Evolutionary conservation across 371 early-diverging fungal genomes (phyloP).

Genomic region (Racocetra persica): DNA sequence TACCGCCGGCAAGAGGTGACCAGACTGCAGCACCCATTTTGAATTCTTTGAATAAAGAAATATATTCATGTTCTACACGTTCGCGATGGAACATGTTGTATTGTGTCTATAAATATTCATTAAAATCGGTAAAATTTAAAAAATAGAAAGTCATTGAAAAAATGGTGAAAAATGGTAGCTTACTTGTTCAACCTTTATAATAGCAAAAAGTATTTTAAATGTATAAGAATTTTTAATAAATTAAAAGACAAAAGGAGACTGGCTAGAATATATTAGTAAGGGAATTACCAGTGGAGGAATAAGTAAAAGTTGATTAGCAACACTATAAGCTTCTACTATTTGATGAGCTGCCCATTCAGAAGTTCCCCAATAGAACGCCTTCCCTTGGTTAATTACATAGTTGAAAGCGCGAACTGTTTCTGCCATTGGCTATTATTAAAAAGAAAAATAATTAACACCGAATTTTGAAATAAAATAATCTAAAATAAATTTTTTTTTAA

Average conservation of each 20-base stretch:
- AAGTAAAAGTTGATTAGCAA: conserved; percentile 72
- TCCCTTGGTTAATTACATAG: conserved; percentile 82
- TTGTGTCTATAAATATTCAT: conserved; percentile 65
- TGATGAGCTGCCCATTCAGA: conserved; percentile 84
- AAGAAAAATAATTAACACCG: not conserved
- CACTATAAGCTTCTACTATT: conserved; percentile 77
- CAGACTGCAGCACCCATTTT: conserved; percentile 82
- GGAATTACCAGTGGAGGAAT: conserved; percentile 67
- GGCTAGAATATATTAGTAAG: not conserved
- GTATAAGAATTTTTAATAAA: not conserved
- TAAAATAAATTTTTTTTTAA: not conserved
- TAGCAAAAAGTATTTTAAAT: not conserved
- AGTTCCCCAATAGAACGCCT: conserved; percentile 84
- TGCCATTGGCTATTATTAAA: conserved; percentile 68
- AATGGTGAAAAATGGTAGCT: not conserved
- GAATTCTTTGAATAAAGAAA: conserved; percentile 71
- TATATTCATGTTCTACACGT: conserved; percentile 79
- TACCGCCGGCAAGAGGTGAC: conserved; percentile 83
- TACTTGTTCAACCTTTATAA: conserved; percentile 19
- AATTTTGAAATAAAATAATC: not conserved
- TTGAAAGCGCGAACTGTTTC: conserved; percentile 90
- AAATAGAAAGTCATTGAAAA: not conserved
- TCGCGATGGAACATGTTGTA: conserved; percentile 90
- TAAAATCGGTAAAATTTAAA: no score
- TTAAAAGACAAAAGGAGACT: not conserved